These are phyloP conservation scores for Verticillium dahliae DNA, from an alignment of 2,329 filamentous ascomycete genomes.

Conservation along the genomic window DNA sequence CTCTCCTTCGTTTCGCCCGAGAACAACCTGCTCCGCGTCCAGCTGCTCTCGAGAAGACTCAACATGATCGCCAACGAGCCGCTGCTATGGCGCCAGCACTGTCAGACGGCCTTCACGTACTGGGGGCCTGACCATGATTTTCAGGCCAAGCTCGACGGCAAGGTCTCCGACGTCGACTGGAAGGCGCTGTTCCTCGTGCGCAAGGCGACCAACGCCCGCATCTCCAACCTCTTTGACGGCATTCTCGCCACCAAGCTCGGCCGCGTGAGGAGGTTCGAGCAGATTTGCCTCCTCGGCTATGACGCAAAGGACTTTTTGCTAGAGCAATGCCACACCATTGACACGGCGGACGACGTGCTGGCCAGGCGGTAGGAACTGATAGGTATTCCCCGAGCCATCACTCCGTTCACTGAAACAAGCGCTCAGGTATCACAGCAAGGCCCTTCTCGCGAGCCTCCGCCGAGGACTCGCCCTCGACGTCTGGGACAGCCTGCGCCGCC, in stretches of 20 bases:
- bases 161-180: conserved; percentile 62
- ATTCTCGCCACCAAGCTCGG: conserved; percentile 66
- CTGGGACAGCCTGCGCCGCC: conserved; percentile 51
- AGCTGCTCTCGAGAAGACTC: conserved; percentile 56
- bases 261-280: conserved; percentile 62
- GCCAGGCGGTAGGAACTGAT: conserved; percentile 52
- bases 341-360: conserved; percentile 64
- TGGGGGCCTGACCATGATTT: conserved; percentile 68
- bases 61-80: conserved; percentile 61
- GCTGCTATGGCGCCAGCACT: conserved; percentile 75
- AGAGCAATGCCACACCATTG: conserved; percentile 52
- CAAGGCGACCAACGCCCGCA: conserved; percentile 42
- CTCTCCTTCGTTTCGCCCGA: conserved; percentile 56
- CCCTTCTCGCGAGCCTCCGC: conserved; percentile 73
- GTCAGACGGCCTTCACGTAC: conserved; percentile 59
- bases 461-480: conserved; percentile 70
- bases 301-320: conserved; percentile 84
- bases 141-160: conserved; percentile 42
- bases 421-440: conserved; percentile 65
- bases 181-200: conserved; percentile 59
- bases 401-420: conserved; percentile 8
- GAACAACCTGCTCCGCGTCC: conserved; percentile 41
- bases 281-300: conserved; percentile 68
- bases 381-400: neutral
- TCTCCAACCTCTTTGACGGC: conserved; percentile 52